Evolutionary conservation across 148 eudicot genomes (phyloP).

Genomic region (Pharnaceum exiguum): DNA sequence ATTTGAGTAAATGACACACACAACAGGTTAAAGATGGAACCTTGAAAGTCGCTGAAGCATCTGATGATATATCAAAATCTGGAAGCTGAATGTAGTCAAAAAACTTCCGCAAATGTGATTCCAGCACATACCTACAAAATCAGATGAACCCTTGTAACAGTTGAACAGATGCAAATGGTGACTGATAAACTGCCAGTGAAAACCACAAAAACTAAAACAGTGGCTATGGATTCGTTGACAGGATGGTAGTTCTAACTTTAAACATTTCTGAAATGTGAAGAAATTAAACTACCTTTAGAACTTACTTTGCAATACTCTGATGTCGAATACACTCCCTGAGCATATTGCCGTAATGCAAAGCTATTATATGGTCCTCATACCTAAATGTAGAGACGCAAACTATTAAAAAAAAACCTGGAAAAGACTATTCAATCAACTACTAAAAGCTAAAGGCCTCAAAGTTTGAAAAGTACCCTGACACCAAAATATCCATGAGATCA

Average conservation of each 20-base stretch:
- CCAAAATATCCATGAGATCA: slow-evolving; percentile 41
- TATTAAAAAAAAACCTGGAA: not conserved
- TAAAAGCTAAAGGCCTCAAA: not conserved
- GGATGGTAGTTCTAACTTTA: not conserved
- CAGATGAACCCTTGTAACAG: not conserved
- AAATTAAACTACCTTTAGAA: not conserved
- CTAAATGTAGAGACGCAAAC: slow-evolving; percentile 9
- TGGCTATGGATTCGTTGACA: not conserved
- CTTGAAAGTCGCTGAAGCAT: slow-evolving; percentile 70
- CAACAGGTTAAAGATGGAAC: slow-evolving; percentile 19
- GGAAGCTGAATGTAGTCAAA: slow-evolving; percentile 62
- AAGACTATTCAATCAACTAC: not conserved
- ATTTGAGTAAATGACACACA: not conserved
- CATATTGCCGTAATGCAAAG: slow-evolving; percentile 48
- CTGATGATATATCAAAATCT: slow-evolving; percentile 69
- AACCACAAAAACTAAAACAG: not conserved
- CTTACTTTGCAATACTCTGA: slow-evolving; percentile 48
- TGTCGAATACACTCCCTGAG: slow-evolving; percentile 50
- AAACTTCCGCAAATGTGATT: slow-evolving; percentile 52
- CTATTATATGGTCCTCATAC: slow-evolving; percentile 28
- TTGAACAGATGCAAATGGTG: not conserved
- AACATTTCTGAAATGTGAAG: not conserved
- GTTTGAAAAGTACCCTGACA: slow-evolving; percentile 32
- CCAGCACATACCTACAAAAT: slow-evolving; percentile 45
- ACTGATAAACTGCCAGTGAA: no score